These are phyloP conservation scores for Gypsophila paniculata DNA, from an alignment of 179 eudicot genomes.

Conservation along the genomic window DNA sequence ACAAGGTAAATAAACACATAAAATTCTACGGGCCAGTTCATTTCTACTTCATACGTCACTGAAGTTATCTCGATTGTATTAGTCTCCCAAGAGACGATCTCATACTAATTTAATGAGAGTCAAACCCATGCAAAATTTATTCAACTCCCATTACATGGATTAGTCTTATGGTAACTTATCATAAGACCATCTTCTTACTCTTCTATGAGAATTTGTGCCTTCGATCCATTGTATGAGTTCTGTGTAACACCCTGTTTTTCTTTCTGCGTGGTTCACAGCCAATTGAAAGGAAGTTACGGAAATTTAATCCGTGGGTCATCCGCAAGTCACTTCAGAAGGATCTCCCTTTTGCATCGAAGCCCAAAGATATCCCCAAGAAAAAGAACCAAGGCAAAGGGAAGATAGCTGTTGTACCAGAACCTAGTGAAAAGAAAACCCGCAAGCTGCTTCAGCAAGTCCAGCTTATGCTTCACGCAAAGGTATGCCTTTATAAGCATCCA, in stretches of 20 bases:
- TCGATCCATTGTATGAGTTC: too few relatives aligned
- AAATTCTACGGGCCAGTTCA: background rate
- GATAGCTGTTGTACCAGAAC: conserved; percentile 74
- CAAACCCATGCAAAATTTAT: too few relatives aligned
- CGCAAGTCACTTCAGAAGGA: conserved; percentile 58
- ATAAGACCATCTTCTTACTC: too few relatives aligned
- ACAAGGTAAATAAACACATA: conserved; percentile 51
- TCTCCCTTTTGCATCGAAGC: conserved; percentile 79
- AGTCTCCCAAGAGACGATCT: too few relatives aligned
- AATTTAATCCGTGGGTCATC: conserved; percentile 76
- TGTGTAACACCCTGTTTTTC: too few relatives aligned
- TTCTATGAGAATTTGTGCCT: too few relatives aligned
- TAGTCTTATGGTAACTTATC: too few relatives aligned
- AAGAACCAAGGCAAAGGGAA: conserved; percentile 34
- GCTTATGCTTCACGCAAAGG: conserved; percentile 63
- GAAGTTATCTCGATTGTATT: too few relatives aligned
- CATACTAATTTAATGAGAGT: too few relatives aligned
- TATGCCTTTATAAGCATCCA: conserved; percentile 23
- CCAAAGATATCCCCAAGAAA: conserved; percentile 55
- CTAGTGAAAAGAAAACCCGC: conserved; percentile 46
- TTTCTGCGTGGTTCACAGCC: conserved; percentile 39
- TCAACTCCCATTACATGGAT: too few relatives aligned
- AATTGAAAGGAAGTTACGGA: conserved; percentile 66
- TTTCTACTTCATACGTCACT: too few relatives aligned
- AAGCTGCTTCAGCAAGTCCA: conserved; percentile 54